Evolutionary conservation across 1,284 basidiomycete species (phyloP).

Genomic region (Cutaneotrichosporon sp.): DNA sequence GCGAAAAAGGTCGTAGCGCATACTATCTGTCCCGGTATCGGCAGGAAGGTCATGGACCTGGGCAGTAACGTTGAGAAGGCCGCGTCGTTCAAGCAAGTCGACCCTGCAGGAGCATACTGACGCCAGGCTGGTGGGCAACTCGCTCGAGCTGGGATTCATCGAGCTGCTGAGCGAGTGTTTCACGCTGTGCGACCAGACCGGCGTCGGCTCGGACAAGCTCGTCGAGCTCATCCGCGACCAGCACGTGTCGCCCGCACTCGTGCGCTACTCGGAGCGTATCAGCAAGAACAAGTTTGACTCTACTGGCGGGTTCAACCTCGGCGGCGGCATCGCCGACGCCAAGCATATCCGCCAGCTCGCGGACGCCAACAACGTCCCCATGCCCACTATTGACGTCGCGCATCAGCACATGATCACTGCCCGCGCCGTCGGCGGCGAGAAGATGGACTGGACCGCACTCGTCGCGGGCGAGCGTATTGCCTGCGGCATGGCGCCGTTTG

Average conservation of each 20-base stretch:
- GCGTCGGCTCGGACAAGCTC: slow-evolving; percentile 61
- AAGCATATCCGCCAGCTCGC: slow-evolving; percentile 52
- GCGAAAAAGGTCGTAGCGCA: slow-evolving; percentile 75
- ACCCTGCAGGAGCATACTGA: background rate
- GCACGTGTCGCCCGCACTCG: slow-evolving; percentile 34
- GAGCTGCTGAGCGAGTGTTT: slow-evolving; percentile 75
- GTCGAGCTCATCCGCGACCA: slow-evolving; percentile 57
- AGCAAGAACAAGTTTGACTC: slow-evolving; percentile 64
- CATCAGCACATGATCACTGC: slow-evolving; percentile 74
- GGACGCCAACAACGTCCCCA: slow-evolving; percentile 64
- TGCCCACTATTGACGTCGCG: slow-evolving; percentile 70
- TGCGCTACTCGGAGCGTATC: slow-evolving; percentile 29
- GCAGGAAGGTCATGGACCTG: slow-evolving; percentile 59
- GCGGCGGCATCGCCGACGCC: slow-evolving; percentile 81
- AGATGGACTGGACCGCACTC: slow-evolving; percentile 48
- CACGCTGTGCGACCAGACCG: slow-evolving; percentile 78
- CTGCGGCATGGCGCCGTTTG: slow-evolving; percentile 46
- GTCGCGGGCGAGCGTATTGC: slow-evolving; percentile 47
- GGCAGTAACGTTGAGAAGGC: slow-evolving; percentile 54
- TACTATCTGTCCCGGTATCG: slow-evolving; percentile 66
- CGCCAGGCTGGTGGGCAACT: slow-evolving; percentile 41
- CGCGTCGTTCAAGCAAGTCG: slow-evolving; percentile 69
- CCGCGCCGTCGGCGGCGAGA: slow-evolving; percentile 53
- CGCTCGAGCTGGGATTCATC: slow-evolving; percentile 51
- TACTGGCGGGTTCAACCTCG: slow-evolving; percentile 72